Evolutionary conservation across 306 rosid species (phyloP).

Genomic region (Mimosa pudica): DNA sequence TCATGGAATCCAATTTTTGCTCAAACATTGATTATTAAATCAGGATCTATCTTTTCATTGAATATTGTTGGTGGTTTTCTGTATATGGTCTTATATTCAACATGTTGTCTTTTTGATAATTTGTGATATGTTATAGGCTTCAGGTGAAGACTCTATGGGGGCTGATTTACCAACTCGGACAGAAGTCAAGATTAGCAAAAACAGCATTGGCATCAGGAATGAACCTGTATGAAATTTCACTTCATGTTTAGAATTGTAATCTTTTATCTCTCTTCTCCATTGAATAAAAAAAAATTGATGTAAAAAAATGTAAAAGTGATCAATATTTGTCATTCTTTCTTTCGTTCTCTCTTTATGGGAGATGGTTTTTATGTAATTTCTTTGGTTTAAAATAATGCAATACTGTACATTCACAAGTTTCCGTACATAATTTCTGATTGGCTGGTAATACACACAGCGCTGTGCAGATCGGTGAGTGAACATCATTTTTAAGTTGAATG

Average conservation of each 20-base stretch:
- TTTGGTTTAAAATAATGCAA: neutral
- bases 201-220: constrained; percentile 40
- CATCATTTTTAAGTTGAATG: constrained; percentile 49
- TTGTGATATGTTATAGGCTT: constrained; percentile 51
- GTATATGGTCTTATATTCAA: no score
- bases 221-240: constrained; percentile 44
- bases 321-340: neutral
- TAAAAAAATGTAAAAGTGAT: neutral
- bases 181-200: constrained; percentile 58
- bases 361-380: neutral
- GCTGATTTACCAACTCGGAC: constrained; percentile 78
- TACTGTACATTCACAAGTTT: constrained; percentile 26
- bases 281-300: neutral
- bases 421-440: constrained; percentile 28
- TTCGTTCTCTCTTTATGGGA: neutral
- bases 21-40: constrained; percentile 30
- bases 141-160: constrained; percentile 46
- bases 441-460: constrained; percentile 39
- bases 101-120: neutral
- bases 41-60: constrained; percentile 29
- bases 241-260: constrained; percentile 27
- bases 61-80: constrained; percentile 15
- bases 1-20: neutral
- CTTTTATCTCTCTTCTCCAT: neutral
- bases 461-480: constrained; percentile 48